A percentile compares a stretch with the other conserved stretches of the same genome.
Conservation (phyloP, 352 stramenopile genomes). For the Halophytophthora batemanensis region DNA sequence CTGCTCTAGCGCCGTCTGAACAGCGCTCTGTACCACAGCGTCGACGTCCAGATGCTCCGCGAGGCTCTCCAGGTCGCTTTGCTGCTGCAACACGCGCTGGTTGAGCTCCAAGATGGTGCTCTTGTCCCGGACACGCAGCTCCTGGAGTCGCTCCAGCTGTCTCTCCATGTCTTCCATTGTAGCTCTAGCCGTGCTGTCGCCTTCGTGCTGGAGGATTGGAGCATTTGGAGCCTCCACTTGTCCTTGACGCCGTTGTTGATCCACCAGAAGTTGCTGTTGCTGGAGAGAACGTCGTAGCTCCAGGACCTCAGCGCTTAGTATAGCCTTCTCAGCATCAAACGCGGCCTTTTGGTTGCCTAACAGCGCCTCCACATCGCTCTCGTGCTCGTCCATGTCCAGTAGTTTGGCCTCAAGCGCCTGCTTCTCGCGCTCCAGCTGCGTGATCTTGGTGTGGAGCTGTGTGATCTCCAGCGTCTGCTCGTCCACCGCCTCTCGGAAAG, state of each 20-base stretch:
- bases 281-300: conserved; percentile 39
- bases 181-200: conserved; percentile 5
- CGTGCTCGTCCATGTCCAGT: conserved; percentile 72
- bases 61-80: conserved; percentile 56
- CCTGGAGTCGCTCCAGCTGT: conserved; percentile 63
- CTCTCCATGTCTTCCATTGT: conserved; percentile 42
- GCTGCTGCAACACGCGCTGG: conserved; percentile 51
- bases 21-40: conserved; percentile 25
- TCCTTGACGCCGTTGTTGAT: conserved; percentile 29
- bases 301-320: conserved; percentile 40
- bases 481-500: conserved; percentile 53
- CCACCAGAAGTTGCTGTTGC: conserved; percentile 30
- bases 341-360: conserved; percentile 40
- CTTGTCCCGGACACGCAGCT: conserved; percentile 63
- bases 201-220: conserved; percentile 4
- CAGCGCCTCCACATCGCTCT: conserved; percentile 53
- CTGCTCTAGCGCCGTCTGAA: conserved; percentile 31
- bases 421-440: conserved; percentile 59
- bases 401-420: conserved; percentile 51
- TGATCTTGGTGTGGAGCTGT: conserved; percentile 48
- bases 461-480: conserved; percentile 68
- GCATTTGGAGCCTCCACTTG: conserved; percentile 4
- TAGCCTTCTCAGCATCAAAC: conserved; percentile 55
- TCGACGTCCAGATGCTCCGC: conserved; percentile 50
- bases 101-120: conserved; percentile 56